Evolutionary conservation across 768 basidiomycete genomes (phyloP), one percentile per base, ranked within the genome.

Genomic region (Pilatotrama ljubarskyi): DNA sequence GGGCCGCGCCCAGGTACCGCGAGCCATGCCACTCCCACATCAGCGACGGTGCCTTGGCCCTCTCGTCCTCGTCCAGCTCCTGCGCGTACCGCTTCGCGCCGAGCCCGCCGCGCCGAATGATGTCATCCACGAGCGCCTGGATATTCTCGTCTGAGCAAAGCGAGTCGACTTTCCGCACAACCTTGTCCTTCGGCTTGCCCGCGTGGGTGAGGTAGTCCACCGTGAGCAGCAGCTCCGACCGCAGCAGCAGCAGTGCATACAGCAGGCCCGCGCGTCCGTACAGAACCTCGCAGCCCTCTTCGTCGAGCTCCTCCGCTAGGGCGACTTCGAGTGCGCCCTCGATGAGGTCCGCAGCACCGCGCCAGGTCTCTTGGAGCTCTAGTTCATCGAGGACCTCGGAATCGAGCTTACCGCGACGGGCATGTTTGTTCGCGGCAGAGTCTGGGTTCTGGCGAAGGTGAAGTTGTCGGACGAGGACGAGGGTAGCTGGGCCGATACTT

Each of bases 1-100:
- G 84, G 3, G 83, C 83, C 15, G 73, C 83, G 37, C 84, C 84
- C 1, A 85, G 69, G 64, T 85, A 85, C 22, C 79, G 72, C 61
- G 78, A 83, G n/a, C 76, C 72, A 63, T 83, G 79, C 84, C 84
- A 86, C 10, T 69, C 72, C 84, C 84, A 85, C 82, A 85, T 85
- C 26, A 85, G 69, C 1, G 80, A 75, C 0, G 82, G 82, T 4
- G 64, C 66, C 11, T 26, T 43, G 2, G 55, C 48, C 18, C 59
- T 41, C 17, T 59, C 62, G 22, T 55, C 55, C 3, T 58, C 59
- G 11, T 65, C 65, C 20, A 76, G 59, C 36, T 75, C 74, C 4
- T 59, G 60, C 2, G 57, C 58, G 65, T 81, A 79, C 8, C 55
- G 41, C 51, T 55, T 64, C 2, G 79, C 75, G 1, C 81, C 82